Conservation (phyloP, 2,329 filamentous ascomycete species). For the Monosporascus sp. region DNA sequence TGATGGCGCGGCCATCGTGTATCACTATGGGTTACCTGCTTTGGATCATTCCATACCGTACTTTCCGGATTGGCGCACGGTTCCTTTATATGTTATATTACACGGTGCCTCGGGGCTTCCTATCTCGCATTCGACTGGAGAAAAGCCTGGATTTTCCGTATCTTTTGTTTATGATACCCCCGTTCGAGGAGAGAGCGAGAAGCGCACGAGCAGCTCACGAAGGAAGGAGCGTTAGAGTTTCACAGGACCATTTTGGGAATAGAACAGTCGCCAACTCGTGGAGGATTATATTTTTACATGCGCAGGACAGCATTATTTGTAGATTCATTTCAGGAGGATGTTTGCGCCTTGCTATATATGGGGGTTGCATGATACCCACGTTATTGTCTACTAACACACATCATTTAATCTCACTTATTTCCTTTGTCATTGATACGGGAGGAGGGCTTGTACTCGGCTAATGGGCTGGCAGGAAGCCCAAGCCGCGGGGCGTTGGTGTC, state of each 20-base stretch:
- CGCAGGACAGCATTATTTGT: background rate
- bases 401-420: too few relatives aligned
- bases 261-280: background rate
- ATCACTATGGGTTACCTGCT: slow-evolving; percentile 18
- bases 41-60: slow-evolving; percentile 7
- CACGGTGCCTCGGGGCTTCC: slow-evolving; percentile 22
- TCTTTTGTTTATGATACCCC: slow-evolving; percentile 26
- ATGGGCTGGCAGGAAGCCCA: too few relatives aligned
- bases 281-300: background rate
- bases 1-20: slow-evolving; percentile 24
- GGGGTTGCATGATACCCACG: too few relatives aligned
- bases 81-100: slow-evolving; percentile 25
- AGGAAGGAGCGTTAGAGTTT: background rate
- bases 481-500: too few relatives aligned
- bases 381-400: too few relatives aligned
- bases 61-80: slow-evolving; percentile 15
- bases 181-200: slow-evolving; percentile 10
- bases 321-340: background rate
- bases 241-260: background rate
- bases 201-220: background rate
- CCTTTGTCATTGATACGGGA: too few relatives aligned
- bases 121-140: slow-evolving; percentile 18
- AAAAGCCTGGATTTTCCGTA: slow-evolving; percentile 23
- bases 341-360: too few relatives aligned
- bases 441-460: too few relatives aligned